Evolutionary conservation across 495 filamentous ascomycete species (phyloP).

Genomic region (Schizothecium vesticola): DNA sequence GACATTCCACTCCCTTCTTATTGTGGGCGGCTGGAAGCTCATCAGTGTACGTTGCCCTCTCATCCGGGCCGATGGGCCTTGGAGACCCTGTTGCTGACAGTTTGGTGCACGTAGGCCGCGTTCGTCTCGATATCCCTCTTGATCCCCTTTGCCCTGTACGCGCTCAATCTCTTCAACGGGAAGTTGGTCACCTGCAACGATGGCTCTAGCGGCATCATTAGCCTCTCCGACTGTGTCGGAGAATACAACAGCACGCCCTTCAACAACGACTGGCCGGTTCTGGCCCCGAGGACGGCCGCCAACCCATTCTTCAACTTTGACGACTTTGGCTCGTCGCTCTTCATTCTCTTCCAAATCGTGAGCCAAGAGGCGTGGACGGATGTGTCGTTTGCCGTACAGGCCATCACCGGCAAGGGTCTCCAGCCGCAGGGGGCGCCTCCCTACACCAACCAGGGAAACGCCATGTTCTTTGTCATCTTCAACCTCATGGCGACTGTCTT

Average conservation of each 20-base stretch:
- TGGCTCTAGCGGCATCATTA: conserved; percentile 39
- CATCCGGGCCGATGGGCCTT: conserved; percentile 30
- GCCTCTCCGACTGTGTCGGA: conserved; percentile 69
- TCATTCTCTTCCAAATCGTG: conserved; percentile 98
- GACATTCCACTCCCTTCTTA: conserved; percentile 93
- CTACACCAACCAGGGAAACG: conserved; percentile 65
- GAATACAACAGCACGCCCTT: conserved; percentile 75
- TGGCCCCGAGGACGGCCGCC: conserved; percentile 70
- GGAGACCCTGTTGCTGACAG: conserved; percentile 8
- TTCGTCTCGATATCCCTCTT: conserved; percentile 92
- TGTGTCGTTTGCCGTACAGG: conserved; percentile 77
- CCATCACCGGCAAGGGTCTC: conserved; percentile 65
- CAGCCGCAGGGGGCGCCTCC: conserved; percentile 61
- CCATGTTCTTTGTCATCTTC: conserved; percentile 91
- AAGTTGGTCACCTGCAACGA: conserved; percentile 82
- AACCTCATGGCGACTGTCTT: conserved; percentile 97
- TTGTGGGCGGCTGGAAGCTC: conserved; percentile 89
- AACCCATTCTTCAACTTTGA: conserved; percentile 93
- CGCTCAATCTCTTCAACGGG: conserved; percentile 85
- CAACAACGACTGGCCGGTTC: conserved; percentile 65
- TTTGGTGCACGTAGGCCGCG: conserved; percentile 50
- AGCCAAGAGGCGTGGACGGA: conserved; percentile 97
- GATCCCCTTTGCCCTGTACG: conserved; percentile 95
- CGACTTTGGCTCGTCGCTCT: conserved; percentile 83
- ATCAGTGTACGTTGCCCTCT: conserved; percentile 45